A percentile compares a stretch with the other conserved stretches of the same genome.
Evolutionary conservation across 2,329 filamentous ascomycete species (phyloP).

Genomic region (Monosporascus cannonballus): DNA sequence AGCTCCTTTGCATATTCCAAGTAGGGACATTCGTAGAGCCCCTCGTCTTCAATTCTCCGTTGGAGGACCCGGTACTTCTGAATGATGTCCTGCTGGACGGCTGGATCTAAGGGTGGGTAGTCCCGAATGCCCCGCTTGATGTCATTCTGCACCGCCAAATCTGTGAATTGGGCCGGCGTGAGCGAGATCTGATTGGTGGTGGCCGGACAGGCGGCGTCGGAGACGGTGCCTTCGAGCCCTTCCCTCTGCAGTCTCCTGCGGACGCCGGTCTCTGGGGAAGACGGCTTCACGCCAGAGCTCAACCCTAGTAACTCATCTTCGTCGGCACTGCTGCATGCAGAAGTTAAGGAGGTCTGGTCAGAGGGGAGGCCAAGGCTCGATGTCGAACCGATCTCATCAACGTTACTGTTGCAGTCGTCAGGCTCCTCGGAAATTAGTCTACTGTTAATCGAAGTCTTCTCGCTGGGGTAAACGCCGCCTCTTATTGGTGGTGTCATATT

Average conservation of each 20-base stretch:
- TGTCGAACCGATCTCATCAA: background rate
- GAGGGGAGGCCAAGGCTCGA: conserved; percentile 3
- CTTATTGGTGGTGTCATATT: conserved; percentile 56
- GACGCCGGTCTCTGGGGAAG: background rate
- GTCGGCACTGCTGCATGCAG: conserved; percentile 6
- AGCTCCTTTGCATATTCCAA: conserved; percentile 52
- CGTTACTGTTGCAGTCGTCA: background rate
- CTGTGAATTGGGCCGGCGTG: conserved; percentile 25
- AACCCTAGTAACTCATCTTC: background rate
- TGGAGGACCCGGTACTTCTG: conserved; percentile 51
- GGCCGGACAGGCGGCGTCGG: background rate
- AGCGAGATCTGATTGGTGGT: background rate
- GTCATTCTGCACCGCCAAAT: conserved; percentile 30
- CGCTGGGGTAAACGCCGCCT: conserved; percentile 34
- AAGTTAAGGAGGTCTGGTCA: conserved; percentile 7
- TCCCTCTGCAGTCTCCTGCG: background rate
- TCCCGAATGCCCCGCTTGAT: conserved; percentile 28
- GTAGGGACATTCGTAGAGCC: conserved; percentile 54
- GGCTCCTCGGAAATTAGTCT: background rate
- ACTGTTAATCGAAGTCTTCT: background rate
- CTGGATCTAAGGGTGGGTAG: conserved; percentile 48
- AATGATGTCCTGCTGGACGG: conserved; percentile 49
- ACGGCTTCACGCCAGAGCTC: background rate
- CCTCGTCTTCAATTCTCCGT: conserved; percentile 45
- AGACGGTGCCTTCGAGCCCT: background rate